Evolutionary conservation across 192 early-diverging fungal species (phyloP).

Genomic region (Backusella psychrophila): DNA sequence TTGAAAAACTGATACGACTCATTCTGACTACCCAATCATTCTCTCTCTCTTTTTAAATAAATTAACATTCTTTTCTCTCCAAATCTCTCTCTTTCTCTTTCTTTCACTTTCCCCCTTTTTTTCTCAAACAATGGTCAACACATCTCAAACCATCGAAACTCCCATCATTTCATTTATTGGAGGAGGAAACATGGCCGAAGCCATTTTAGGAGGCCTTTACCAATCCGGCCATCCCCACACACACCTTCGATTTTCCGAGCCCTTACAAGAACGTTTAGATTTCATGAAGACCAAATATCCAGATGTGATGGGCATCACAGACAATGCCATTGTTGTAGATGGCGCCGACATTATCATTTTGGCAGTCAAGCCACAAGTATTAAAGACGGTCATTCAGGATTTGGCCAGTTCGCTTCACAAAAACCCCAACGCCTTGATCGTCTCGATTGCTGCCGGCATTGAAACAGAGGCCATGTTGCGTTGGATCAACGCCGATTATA

Average conservation of each 20-base stretch:
- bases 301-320: constrained; percentile 51
- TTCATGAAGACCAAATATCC: constrained; percentile 66
- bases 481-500: constrained; percentile 55
- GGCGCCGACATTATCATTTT: constrained; percentile 78
- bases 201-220: constrained; percentile 90
- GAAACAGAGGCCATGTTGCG: constrained; percentile 68
- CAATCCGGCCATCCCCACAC: constrained; percentile 64
- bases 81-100: background rate
- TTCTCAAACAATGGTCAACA: background rate
- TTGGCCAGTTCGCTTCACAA: constrained; percentile 45
- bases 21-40: constrained; percentile 3
- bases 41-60: background rate
- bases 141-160: background rate
- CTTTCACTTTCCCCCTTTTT: background rate
- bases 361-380: constrained; percentile 91
- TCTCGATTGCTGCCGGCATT: constrained; percentile 92
- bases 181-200: constrained; percentile 95
- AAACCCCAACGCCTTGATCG: constrained; percentile 61
- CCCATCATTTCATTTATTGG: constrained; percentile 70
- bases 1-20: constrained; percentile 2
- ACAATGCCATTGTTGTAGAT: constrained; percentile 62
- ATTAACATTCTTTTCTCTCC: background rate
- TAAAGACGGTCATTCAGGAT: constrained; percentile 62
- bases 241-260: constrained; percentile 79
- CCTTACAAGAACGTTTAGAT: constrained; percentile 59